Percentiles rank a stretch among this genome's conserved stretches.
phyloP scores from a whole-genome alignment of 805 yeast genomes.

The Clavispora santaluciae region DNA sequence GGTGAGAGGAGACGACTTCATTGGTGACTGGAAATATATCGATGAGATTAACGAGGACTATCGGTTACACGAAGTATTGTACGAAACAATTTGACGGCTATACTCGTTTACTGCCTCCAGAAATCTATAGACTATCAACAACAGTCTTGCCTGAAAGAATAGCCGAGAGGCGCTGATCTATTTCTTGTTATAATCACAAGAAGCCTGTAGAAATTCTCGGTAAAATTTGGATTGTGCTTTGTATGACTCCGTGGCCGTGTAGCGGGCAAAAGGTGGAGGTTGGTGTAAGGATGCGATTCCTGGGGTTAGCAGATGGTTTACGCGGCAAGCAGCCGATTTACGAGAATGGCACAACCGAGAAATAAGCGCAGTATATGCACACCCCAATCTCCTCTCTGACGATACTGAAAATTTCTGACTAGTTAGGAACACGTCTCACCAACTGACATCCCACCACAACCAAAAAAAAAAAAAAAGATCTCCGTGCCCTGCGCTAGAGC shows the following conservation, averaged over 20 bases:
- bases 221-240: too few relatives aligned
- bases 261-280: too few relatives aligned
- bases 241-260: too few relatives aligned
- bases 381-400: not conserved
- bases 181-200: too few relatives aligned
- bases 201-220: too few relatives aligned
- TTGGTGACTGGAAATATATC: slow-evolving; percentile 82
- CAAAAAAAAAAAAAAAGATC: not conserved
- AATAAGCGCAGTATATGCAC: not conserved
- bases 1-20: slow-evolving; percentile 73
- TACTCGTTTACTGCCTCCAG: too few relatives aligned
- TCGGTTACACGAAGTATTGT: slow-evolving; percentile 56
- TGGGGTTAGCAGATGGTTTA: not conserved
- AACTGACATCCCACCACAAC: not conserved
- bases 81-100: slow-evolving; percentile 48
- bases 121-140: not conserved
- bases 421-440: not conserved
- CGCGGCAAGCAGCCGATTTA: not conserved
- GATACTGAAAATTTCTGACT: not conserved
- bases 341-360: not conserved
- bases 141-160: too few relatives aligned
- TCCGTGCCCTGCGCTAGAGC: not conserved
- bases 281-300: not conserved
- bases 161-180: too few relatives aligned
- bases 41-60: slow-evolving; percentile 85